A percentile compares a stretch with the other conserved stretches of the same genome.
Evolutionary conservation across 805 yeast species (phyloP).

Genomic region (Lipomyces oligophaga): DNA sequence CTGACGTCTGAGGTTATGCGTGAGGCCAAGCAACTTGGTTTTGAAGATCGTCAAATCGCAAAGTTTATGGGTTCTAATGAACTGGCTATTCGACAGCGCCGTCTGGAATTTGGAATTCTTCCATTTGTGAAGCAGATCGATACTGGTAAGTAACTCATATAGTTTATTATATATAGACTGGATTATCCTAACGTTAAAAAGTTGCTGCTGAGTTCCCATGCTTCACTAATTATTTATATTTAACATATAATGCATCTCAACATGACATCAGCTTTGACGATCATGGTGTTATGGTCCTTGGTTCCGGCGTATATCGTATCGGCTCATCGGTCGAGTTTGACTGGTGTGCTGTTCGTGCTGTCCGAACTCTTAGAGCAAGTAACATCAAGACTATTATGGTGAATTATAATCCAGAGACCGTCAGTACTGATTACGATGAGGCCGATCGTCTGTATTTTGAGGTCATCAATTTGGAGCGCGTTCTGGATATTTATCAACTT

Average conservation of each 20-base stretch:
- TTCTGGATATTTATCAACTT: constrained; percentile 87
- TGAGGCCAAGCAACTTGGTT: constrained; percentile 94
- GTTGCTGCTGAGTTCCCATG: constrained; percentile 99
- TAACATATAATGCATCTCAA: constrained; percentile 87
- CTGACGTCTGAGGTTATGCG: constrained; percentile 61
- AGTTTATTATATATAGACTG: no score
- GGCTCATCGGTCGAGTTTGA: constrained; percentile 98
- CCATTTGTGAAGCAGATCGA: constrained; percentile 97
- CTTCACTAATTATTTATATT: constrained; percentile 86
- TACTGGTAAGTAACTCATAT: constrained; percentile 48
- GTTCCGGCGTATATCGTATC: constrained; percentile 98
- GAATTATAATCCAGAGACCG: constrained; percentile 98
- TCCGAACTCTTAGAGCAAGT: constrained; percentile 82
- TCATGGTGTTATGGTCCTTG: constrained; percentile 88
- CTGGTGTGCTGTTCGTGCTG: constrained; percentile 99
- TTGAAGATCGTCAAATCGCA: constrained; percentile 95
- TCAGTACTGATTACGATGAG: constrained; percentile 97
- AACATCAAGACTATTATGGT: constrained; percentile 92
- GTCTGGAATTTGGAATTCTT: constrained; percentile 78
- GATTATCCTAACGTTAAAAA: neutral
- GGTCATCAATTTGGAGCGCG: constrained; percentile 89
- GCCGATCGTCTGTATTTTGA: constrained; percentile 96
- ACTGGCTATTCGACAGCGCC: constrained; percentile 82
- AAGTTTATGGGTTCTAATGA: constrained; percentile 83
- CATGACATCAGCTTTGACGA: constrained; percentile 84